phyloP scores from a whole-genome alignment of 2,329 filamentous ascomycete genomes.

The Fusarium sp. region DNA sequence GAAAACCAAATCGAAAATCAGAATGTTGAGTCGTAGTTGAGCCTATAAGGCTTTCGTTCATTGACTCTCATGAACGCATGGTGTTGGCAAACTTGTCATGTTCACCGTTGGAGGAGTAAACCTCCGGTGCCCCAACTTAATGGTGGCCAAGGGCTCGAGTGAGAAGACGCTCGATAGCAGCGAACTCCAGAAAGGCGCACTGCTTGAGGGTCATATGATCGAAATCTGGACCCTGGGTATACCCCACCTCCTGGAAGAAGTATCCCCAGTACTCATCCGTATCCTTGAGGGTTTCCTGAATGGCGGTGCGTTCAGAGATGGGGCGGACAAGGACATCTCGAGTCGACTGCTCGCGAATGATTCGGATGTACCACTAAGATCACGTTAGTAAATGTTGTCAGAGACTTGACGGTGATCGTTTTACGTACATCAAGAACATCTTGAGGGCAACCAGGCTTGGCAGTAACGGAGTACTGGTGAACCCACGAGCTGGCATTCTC shows the following conservation, averaged over 20 bases:
- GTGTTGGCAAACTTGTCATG: neutral
- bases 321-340: slow-evolving; percentile 54
- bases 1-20: neutral
- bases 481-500: slow-evolving; percentile 61
- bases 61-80: neutral
- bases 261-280: slow-evolving; percentile 64
- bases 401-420: neutral
- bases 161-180: slow-evolving; percentile 62
- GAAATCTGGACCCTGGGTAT: slow-evolving; percentile 55
- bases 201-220: slow-evolving; percentile 62
- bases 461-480: slow-evolving; percentile 63
- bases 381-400: slow-evolving; percentile 20
- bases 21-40: neutral
- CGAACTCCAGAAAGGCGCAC: slow-evolving; percentile 60
- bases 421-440: slow-evolving; percentile 68
- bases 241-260: slow-evolving; percentile 62
- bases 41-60: neutral
- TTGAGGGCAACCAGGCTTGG: slow-evolving; percentile 60
- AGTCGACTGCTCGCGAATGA: slow-evolving; percentile 66
- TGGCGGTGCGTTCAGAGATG: slow-evolving; percentile 55
- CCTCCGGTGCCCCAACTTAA: neutral
- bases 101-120: neutral
- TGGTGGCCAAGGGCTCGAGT: slow-evolving; percentile 51
- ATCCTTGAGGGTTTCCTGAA: slow-evolving; percentile 48
- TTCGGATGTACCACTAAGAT: slow-evolving; percentile 66